phyloP scores from a whole-genome alignment of 495 filamentous ascomycete species.

The Cairneyella variabilis region DNA sequence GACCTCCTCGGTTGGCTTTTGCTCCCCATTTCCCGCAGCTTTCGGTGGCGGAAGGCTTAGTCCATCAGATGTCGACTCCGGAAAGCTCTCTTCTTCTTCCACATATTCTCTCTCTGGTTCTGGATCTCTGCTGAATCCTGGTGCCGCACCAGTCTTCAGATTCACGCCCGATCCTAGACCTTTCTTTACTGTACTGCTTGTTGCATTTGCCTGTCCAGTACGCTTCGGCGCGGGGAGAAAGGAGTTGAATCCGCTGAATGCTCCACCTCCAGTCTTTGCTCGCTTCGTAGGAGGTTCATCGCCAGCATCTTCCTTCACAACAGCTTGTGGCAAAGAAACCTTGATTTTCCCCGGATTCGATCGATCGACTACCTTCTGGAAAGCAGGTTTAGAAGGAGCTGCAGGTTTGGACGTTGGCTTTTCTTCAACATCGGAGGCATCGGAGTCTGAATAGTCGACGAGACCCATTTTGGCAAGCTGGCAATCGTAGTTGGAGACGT shows the following conservation, averaged over 20 bases:
- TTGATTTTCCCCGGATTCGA: conserved; percentile 78
- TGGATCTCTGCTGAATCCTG: conserved; percentile 66
- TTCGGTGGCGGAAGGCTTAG: conserved; percentile 9
- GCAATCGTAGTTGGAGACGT: conserved; percentile 5
- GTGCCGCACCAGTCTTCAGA: conserved; percentile 74
- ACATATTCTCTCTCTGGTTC: conserved; percentile 13
- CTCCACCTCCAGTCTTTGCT: conserved; percentile 50
- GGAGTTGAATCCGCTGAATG: conserved; percentile 75
- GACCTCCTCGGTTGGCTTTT: conserved; percentile 52
- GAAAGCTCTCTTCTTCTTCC: conserved; percentile 18
- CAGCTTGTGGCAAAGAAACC: conserved; percentile 61
- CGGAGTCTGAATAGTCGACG: conserved; percentile 83
- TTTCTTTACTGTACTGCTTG: conserved; percentile 17
- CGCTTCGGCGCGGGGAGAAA: conserved; percentile 86
- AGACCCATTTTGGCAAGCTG: no score
- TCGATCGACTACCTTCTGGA: conserved; percentile 75
- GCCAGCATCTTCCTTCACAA: conserved; percentile 32
- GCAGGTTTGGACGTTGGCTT: conserved; percentile 26
- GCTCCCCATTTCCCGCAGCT: conserved; percentile 37
- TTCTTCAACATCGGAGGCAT: conserved; percentile 63
- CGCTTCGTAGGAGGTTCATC: conserved; percentile 69
- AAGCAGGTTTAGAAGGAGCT: conserved; percentile 35
- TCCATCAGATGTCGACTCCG: neutral
- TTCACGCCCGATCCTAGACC: conserved; percentile 48
- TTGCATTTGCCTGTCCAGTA: conserved; percentile 34